Percentiles rank a stretch among this genome's conserved stretches.
Evolutionary conservation across 2,329 filamentous ascomycete genomes (phyloP).

Genomic region (Biscogniauxia sp.): DNA sequence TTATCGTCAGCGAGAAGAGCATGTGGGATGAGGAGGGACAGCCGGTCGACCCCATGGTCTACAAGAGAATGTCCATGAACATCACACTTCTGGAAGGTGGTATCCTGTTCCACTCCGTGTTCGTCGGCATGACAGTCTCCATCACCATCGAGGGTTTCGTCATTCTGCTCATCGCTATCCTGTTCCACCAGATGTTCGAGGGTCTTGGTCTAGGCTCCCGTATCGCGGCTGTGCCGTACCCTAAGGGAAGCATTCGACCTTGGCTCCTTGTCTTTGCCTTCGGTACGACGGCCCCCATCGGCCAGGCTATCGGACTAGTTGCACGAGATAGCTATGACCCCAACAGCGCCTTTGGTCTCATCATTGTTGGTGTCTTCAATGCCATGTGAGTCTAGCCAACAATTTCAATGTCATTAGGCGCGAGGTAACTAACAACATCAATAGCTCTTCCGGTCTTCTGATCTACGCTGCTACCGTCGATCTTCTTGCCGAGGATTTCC

Average conservation of each 20-base stretch:
- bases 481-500: conserved; percentile 62
- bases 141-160: conserved; percentile 67
- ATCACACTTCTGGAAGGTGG: conserved; percentile 74
- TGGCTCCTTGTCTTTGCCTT: conserved; percentile 63
- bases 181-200: conserved; percentile 70
- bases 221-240: conserved; percentile 65
- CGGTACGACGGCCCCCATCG: conserved; percentile 62
- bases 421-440: conserved; percentile 1
- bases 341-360: conserved; percentile 60
- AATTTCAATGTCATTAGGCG: neutral
- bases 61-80: conserved; percentile 66
- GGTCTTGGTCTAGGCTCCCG: conserved; percentile 69
- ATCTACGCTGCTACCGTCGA: conserved; percentile 64
- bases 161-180: conserved; percentile 65
- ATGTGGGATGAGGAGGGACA: conserved; percentile 45
- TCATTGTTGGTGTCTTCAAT: conserved; percentile 64
- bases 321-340: conserved; percentile 60
- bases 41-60: conserved; percentile 43
- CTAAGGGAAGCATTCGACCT: conserved; percentile 53
- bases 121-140: conserved; percentile 71
- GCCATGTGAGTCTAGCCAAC: conserved; percentile 50
- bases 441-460: conserved; percentile 56
- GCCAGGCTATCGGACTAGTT: conserved; percentile 60
- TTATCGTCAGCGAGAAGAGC: conserved; percentile 33
- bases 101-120: conserved; percentile 76